A percentile compares a stretch with the other conserved stretches of the same genome.
Conservation (phyloP, 106 monocot species). For the Gastrodia elata region DNA sequence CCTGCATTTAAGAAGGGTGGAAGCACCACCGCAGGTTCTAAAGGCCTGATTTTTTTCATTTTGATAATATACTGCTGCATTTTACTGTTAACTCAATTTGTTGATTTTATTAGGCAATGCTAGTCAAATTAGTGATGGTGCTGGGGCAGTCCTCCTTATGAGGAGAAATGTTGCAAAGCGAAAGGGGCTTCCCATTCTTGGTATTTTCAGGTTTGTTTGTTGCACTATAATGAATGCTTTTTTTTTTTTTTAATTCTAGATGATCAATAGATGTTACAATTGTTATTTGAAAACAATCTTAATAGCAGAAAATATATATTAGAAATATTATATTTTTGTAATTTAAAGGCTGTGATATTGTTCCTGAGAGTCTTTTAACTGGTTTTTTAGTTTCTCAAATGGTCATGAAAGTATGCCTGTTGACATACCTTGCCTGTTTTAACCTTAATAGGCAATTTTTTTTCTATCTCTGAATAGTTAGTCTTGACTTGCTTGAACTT, state of each 20-base stretch:
- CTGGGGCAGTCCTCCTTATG: constrained; percentile 89
- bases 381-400: too few species aligned
- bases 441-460: not conserved
- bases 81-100: constrained; percentile 6
- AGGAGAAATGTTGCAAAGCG: constrained; percentile 53
- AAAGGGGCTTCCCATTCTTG: constrained; percentile 80
- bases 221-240: not conserved
- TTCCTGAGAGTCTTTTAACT: too few species aligned
- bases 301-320: too few species aligned
- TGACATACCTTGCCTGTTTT: not conserved
- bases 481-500: not conserved
- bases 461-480: not conserved
- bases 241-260: not conserved
- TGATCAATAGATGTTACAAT: too few species aligned
- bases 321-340: too few species aligned
- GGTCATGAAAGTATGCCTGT: too few species aligned
- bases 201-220: constrained; percentile 56
- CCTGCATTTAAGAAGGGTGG: constrained; percentile 80
- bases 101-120: constrained; percentile 49
- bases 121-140: constrained; percentile 87
- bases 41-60: not conserved
- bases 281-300: too few species aligned
- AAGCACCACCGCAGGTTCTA: constrained; percentile 72
- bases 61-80: not conserved
- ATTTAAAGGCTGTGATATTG: too few species aligned